These are phyloP conservation scores for Diutina mesorugosa DNA, from an alignment of 1,139 yeast species.

Conservation along the genomic window DNA sequence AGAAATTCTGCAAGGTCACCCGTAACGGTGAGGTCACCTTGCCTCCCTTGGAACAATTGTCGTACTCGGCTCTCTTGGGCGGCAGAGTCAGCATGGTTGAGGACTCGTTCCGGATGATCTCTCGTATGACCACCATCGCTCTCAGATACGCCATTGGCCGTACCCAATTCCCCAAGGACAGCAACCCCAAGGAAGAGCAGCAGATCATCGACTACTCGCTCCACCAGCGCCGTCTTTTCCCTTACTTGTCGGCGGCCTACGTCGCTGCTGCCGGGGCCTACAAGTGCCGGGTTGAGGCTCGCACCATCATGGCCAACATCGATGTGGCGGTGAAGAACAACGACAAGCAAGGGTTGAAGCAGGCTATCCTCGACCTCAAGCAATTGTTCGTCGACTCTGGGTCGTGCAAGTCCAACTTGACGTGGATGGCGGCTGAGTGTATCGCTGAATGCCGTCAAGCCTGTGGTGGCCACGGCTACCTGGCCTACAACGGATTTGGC, in stretches of 20 bases:
- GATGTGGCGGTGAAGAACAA: background rate
- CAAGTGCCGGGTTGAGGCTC: background rate
- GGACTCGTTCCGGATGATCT: constrained; percentile 30
- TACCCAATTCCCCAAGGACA: constrained; percentile 23
- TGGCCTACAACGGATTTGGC: constrained; percentile 2
- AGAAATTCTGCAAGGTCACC: constrained; percentile 32
- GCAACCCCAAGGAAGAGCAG: constrained; percentile 4
- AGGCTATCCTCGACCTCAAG: background rate
- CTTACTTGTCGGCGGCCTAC: background rate
- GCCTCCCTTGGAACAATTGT: constrained; percentile 35
- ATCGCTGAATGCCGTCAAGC: constrained; percentile 2
- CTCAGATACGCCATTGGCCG: constrained; percentile 33
- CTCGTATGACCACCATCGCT: constrained; percentile 31
- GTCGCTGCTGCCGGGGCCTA: background rate
- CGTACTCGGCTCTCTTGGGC: constrained; percentile 32
- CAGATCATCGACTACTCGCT: constrained; percentile 1
- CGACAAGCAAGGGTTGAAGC: background rate
- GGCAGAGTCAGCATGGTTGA: constrained; percentile 34
- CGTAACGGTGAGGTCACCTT: constrained; percentile 26
- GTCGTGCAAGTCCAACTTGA: background rate
- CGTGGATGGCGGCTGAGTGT: background rate
- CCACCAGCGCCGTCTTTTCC: constrained; percentile 2
- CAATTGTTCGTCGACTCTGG: constrained; percentile 1
- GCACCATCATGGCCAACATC: background rate
- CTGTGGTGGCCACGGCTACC: constrained; percentile 3